Base-by-base conservation (phyloP, 345 rosid genomes). In the Passiflora organensis region DNA sequence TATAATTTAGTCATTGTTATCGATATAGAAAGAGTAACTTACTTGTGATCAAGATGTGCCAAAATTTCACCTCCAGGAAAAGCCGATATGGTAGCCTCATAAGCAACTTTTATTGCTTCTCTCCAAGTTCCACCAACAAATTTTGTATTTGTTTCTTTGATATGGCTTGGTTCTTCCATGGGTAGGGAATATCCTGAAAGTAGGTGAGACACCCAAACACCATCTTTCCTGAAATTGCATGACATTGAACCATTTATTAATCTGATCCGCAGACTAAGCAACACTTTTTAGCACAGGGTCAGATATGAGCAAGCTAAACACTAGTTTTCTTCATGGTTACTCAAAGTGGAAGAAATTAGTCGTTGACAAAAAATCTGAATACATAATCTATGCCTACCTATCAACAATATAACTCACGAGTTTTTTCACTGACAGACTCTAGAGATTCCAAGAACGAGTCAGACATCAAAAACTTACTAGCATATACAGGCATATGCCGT, bases 21-120 rank as follows among this genome's bases (percentile, higher is more conserved):
- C n/a, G 20, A 23, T 37, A 52, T 43, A 17, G 24, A 55, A 23
- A 44, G 13, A 56, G 17, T n/a, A 56, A 70, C 87, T 76, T 71
- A 91, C 98, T 91, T 91, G 22, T 88, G 90, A 74, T 91, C 98
- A 64, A 91, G 87, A 72, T 91, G 98, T 21, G 93, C 98, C 61
- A 88, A 28, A 67, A 91, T 65, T 62, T 88, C 83, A 24, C 93
- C 98, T 4, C 88, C 83, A 0, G 96, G 98, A 58, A 91, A 91
- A 50, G 93, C 82, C 52, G 68, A 62, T 76, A 61, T 75, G n/a
- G 95, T 91, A 64, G 96, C 88, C 71, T 88, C 89, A 60, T 47
- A 73, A 61, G 91, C 85, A 63, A 65, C 98, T 71, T 66, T 78
- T 28, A 91, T 91, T 10, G 96, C 61, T 51, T 88, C 61, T 69